Percentiles rank a stretch among this genome's conserved stretches.
phyloP scores from a whole-genome alignment of 306 rosid genomes.

The Castanea crenata region DNA sequence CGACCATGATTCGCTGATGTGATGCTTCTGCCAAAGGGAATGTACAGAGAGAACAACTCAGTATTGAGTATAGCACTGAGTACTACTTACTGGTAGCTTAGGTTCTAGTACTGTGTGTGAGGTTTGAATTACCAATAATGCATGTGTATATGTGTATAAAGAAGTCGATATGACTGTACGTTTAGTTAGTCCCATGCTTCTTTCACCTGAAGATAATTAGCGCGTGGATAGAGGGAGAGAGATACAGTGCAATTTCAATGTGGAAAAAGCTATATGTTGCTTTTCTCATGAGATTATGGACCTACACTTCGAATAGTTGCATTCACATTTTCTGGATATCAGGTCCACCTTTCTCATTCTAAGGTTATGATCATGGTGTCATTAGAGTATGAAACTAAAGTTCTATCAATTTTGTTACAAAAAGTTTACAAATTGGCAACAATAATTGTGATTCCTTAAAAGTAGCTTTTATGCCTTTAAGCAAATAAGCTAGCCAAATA shows the following conservation, averaged over 20 bases:
- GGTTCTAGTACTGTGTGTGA: neutral
- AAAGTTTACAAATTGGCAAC: no score
- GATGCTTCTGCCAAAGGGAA: constrained; percentile 34
- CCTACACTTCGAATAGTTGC: constrained; percentile 2
- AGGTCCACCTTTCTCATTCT: neutral
- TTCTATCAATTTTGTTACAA: no score
- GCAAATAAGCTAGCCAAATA: no score
- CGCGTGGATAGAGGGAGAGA: neutral
- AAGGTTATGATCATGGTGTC: no score
- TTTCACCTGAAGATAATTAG: neutral
- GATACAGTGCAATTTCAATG: neutral
- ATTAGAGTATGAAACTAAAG: no score
- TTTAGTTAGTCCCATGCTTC: neutral
- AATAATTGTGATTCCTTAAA: no score
- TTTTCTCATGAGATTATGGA: neutral
- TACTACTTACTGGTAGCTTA: neutral
- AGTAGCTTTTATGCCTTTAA: no score
- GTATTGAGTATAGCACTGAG: neutral
- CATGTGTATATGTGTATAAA: neutral
- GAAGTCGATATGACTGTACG: neutral
- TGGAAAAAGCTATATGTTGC: neutral
- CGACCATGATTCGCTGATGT: constrained; percentile 33
- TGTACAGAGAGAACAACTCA: constrained; percentile 11
- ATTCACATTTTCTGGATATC: neutral
- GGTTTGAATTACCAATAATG: neutral